Base-by-base conservation (phyloP, 805 yeast species). In the Saccharomyces paradoxus region DNA sequence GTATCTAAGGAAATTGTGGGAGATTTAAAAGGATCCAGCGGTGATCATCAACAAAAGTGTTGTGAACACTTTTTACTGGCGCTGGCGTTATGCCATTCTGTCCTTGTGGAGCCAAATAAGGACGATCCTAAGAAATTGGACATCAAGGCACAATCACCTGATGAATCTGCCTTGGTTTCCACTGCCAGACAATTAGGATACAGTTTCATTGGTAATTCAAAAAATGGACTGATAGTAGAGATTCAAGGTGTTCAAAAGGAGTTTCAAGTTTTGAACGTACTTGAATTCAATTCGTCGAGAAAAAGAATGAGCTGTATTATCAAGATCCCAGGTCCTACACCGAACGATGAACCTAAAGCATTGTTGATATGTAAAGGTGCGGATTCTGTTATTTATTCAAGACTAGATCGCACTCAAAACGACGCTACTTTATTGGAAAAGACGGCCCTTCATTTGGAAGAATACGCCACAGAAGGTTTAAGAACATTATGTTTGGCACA, bases 261-360 rank as follows among this genome's bases (percentile, higher is more conserved):
- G 61, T 87, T 81, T 67, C 89, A 86, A 65, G 73, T 87, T 30
- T 70, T 87, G 56, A 87, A 86, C 64, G 78, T 84, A 22, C 69
- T 87, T 55, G 95, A 87, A 63, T 87, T 87, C 71, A 87, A 87
- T 63, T 87, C 94, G 3, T 84, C 92, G 0, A 82, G 95, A 74
- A 87, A 87, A 73, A 82, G 95, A 77, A 87, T 87, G 95, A 85
- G 91, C 77, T 86, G 87, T 13, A 83, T 87, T 57, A 75, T 87
- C 48, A 86, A 86, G 66, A 74, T 87, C 41, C 89, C 90, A 0
- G 67, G 80, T 12, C 64, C 66, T 2, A 60, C 56, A 3, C 73
- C 74, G 28, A 71, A 70, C 49, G 80, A 73, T 32, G 77, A 79
- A 51, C 83, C 83, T 30, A 81, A 76, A 51, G 89, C 85, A 0